Conservation (phyloP, 2,329 filamentous ascomycete species). For the Fusarium sublunatum region DNA sequence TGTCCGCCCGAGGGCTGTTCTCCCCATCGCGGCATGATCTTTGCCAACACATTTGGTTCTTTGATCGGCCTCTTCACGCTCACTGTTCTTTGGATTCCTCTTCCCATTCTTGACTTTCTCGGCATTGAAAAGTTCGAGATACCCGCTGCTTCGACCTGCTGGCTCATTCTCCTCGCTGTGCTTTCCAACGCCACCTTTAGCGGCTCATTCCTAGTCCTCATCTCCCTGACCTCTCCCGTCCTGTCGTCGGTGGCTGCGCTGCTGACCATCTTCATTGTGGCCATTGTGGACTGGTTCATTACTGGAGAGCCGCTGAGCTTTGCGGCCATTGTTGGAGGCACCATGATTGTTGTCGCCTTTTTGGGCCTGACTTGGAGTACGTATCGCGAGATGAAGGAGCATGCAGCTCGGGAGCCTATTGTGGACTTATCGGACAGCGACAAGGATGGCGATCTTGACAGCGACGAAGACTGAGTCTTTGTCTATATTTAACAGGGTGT, state of each 20-base stretch:
- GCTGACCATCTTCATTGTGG: conserved; percentile 96
- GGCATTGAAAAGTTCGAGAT: conserved; percentile 86
- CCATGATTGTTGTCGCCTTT: conserved; percentile 90
- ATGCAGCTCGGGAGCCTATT: conserved; percentile 69
- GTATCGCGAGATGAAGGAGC: conserved; percentile 91
- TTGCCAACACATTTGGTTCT: conserved; percentile 91
- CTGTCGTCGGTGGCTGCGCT: conserved; percentile 92
- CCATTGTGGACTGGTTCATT: conserved; percentile 87
- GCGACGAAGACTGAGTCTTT: conserved; percentile 43
- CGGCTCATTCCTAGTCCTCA: conserved; percentile 91
- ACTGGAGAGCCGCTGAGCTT: conserved; percentile 80
- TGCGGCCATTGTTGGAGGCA: conserved; percentile 83
- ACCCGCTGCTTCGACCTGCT: conserved; percentile 80
- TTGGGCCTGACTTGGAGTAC: conserved; percentile 89
- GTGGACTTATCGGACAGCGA: conserved; percentile 61
- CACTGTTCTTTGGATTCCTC: conserved; percentile 87
- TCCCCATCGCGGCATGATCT: conserved; percentile 90
- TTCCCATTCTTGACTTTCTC: conserved; percentile 83
- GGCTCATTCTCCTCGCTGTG: conserved; percentile 83
- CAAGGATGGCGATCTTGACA: conserved; percentile 57
- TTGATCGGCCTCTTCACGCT: conserved; percentile 90
- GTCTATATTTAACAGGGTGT: conserved; percentile 15
- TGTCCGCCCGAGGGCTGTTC: conserved; percentile 92
- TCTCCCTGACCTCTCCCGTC: conserved; percentile 91
- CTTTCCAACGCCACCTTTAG: conserved; percentile 92